These are phyloP conservation scores for Ceratocystis eucalypticola DNA, from an alignment of 2,329 filamentous ascomycete species.

Conservation along the genomic window DNA sequence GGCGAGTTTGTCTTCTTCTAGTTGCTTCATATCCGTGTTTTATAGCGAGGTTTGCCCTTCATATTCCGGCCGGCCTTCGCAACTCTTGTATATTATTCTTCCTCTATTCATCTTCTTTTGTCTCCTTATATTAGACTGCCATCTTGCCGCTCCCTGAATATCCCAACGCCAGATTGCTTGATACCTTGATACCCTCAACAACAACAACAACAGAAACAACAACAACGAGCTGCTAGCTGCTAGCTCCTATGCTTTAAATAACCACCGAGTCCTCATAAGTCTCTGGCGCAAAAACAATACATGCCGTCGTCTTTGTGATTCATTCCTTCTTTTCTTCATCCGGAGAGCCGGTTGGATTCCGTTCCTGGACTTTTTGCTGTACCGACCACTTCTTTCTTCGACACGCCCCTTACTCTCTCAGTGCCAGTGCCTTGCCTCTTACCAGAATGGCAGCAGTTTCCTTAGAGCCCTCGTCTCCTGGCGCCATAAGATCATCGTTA, in stretches of 20 bases:
- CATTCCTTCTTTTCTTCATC: neutral
- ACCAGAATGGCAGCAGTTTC: constrained; percentile 10
- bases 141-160: neutral
- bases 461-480: constrained; percentile 1
- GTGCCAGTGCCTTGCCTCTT: neutral
- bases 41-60: too few relatives aligned
- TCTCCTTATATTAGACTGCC: neutral
- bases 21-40: too few relatives aligned
- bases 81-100: too few relatives aligned
- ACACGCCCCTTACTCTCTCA: neutral
- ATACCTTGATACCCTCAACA: neutral
- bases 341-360: neutral
- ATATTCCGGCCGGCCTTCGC: too few relatives aligned
- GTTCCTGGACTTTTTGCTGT: neutral
- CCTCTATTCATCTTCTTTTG: neutral
- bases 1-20: too few relatives aligned
- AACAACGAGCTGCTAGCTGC: too few relatives aligned
- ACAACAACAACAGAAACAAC: neutral
- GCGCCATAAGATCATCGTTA: constrained; percentile 34
- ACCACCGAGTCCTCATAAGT: too few relatives aligned
- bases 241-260: too few relatives aligned
- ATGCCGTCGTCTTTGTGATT: neutral
- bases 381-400: neutral
- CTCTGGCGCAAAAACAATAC: neutral
- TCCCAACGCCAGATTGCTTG: neutral